Evolutionary conservation across 345 rosid species (phyloP).

Genomic region (Gynandropsis gynandra): DNA sequence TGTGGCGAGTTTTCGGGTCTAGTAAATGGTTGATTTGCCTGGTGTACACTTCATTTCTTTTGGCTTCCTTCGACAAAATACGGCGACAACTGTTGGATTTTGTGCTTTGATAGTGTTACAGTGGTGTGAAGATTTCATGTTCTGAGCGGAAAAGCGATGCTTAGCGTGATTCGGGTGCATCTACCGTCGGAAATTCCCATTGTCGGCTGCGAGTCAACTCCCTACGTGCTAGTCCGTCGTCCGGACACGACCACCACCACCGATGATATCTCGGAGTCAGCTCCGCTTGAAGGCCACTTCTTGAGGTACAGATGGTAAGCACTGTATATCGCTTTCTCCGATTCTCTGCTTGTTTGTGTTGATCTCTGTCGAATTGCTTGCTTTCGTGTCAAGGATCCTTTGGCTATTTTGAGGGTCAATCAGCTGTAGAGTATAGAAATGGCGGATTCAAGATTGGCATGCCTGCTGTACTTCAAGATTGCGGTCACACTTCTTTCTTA

Average conservation of each 20-base stretch:
- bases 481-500: neutral
- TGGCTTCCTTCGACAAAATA: conserved; percentile 6
- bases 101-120: conserved; percentile 27
- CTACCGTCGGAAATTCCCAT: conserved; percentile 97
- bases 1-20: conserved; percentile 37
- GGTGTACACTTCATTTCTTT: conserved; percentile 35
- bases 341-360: neutral
- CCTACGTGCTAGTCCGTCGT: conserved; percentile 78
- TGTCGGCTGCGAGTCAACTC: conserved; percentile 96
- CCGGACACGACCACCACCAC: conserved; percentile 54
- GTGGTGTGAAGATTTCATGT: conserved; percentile 28
- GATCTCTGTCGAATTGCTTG: neutral
- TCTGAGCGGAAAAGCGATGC: conserved; percentile 61
- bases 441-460: neutral
- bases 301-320: conserved; percentile 88
- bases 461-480: neutral
- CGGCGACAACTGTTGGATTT: conserved; percentile 13
- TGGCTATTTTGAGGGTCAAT: neutral
- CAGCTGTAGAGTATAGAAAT: neutral
- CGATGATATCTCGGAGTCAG: conserved; percentile 81
- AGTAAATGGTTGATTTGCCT: conserved; percentile 74
- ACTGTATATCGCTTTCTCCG: neutral
- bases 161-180: conserved; percentile 93
- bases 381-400: conserved; percentile 6
- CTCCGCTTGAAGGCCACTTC: conserved; percentile 79